Evolutionary conservation across 73 alveolate genomes (phyloP).

Genomic region (Tetrahymena thermophila): DNA sequence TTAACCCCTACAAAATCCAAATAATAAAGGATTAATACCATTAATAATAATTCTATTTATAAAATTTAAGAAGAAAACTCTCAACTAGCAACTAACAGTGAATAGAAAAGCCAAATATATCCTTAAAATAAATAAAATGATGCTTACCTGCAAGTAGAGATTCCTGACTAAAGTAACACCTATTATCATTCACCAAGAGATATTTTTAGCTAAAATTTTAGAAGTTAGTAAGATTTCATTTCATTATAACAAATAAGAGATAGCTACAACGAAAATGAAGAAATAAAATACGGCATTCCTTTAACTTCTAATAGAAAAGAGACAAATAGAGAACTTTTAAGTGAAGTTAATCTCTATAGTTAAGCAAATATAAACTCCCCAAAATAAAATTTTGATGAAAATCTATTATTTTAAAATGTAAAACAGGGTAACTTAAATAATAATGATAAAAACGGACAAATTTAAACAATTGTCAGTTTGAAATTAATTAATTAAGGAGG

Average conservation of each 20-base stretch:
- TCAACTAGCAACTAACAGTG: background rate
- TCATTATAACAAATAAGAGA: background rate
- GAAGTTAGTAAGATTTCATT: too few species aligned
- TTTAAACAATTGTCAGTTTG: too few species aligned
- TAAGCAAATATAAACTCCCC: background rate
- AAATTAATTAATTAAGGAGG: too few species aligned
- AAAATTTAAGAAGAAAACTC: background rate
- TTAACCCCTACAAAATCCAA: background rate
- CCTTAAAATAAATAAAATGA: background rate
- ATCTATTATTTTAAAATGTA: too few species aligned
- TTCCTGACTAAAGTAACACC: too few species aligned
- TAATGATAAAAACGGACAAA: too few species aligned
- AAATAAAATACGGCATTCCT: background rate
- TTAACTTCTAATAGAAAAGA: background rate
- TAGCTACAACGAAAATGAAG: background rate
- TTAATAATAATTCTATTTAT: too few species aligned
- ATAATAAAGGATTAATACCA: too few species aligned
- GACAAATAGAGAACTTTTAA: background rate
- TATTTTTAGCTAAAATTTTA: too few species aligned
- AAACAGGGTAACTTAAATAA: too few species aligned
- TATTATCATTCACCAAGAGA: background rate
- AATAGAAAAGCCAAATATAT: too few species aligned
- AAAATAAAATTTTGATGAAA: background rate
- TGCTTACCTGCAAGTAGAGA: too few species aligned
- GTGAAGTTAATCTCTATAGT: background rate